A percentile compares a stretch with the other conserved stretches of the same genome.
Evolutionary conservation across 2,329 filamentous ascomycete genomes (phyloP).

Genomic region (Pyrenophora teres): DNA sequence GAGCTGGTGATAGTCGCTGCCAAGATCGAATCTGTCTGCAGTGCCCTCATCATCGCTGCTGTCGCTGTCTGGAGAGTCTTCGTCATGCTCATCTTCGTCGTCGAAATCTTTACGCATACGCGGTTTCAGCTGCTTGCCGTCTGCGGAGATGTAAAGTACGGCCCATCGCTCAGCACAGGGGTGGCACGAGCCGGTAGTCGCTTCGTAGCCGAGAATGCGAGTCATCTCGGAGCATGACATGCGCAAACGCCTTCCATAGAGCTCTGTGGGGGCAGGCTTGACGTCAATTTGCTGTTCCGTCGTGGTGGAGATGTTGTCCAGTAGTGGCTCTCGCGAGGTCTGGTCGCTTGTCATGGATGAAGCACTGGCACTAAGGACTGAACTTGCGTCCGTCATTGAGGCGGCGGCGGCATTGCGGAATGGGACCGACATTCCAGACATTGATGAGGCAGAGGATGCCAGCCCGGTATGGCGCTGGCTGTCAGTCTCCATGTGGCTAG

Average conservation of each 20-base stretch:
- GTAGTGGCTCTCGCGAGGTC: conserved; percentile 66
- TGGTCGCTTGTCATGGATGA: conserved; percentile 75
- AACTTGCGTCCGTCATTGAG: conserved; percentile 64
- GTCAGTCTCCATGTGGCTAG: conserved; percentile 54
- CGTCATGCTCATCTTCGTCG: conserved; percentile 66
- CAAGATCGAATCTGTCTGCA: conserved; percentile 61
- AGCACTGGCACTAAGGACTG: conserved; percentile 72
- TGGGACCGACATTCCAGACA: conserved; percentile 54
- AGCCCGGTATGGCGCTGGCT: conserved; percentile 53
- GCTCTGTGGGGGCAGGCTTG: conserved; percentile 56
- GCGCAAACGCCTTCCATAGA: conserved; percentile 60
- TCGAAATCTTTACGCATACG: conserved; percentile 74
- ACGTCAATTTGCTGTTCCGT: conserved; percentile 42
- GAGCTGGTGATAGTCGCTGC: conserved; percentile 80
- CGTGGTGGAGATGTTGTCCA: conserved; percentile 52
- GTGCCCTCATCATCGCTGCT: conserved; percentile 53
- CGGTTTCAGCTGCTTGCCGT: conserved; percentile 71
- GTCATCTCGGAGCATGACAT: conserved; percentile 73
- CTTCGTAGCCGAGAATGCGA: conserved; percentile 67
- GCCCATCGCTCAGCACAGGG: conserved; percentile 84
- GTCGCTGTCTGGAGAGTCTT: conserved; percentile 59
- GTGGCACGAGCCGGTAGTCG: conserved; percentile 70
- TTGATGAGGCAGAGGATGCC: conserved; percentile 55
- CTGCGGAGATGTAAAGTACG: conserved; percentile 75
- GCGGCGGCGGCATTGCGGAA: conserved; percentile 60